These are phyloP conservation scores for Aspergillus pseudoglaucus DNA, from an alignment of 2,329 filamentous ascomycete genomes.

Conservation along the genomic window DNA sequence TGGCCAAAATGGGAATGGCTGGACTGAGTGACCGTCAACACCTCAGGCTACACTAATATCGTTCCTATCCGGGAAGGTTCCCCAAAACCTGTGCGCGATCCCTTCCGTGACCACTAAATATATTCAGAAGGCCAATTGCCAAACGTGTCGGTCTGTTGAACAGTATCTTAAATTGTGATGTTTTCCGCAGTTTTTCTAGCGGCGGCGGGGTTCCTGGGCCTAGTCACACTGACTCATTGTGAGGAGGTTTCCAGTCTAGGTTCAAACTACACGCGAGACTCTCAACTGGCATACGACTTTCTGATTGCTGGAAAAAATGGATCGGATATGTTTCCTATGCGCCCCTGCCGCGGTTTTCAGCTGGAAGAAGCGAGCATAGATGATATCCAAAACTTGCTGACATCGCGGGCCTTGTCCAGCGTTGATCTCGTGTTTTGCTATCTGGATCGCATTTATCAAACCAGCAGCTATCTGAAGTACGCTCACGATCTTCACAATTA, in stretches of 20 bases:
- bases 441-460: slow-evolving; percentile 54
- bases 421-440: slow-evolving; percentile 59
- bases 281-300: slow-evolving; percentile 28
- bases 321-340: slow-evolving; percentile 54
- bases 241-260: no score
- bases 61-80: no score
- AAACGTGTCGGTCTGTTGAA: background rate
- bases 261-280: slow-evolving; percentile 11
- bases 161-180: background rate
- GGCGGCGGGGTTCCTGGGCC: no score
- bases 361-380: slow-evolving; percentile 67
- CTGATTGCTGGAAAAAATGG: slow-evolving; percentile 29
- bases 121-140: background rate
- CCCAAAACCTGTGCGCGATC: no score
- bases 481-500: slow-evolving; percentile 2
- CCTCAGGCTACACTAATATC: no score
- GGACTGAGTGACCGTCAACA: no score
- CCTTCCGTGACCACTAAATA: background rate
- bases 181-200: no score
- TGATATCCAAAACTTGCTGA: slow-evolving; percentile 56
- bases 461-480: slow-evolving; percentile 59
- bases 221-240: no score
- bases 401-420: slow-evolving; percentile 49
- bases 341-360: slow-evolving; percentile 51
- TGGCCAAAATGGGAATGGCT: no score